Evolutionary conservation across 1,284 basidiomycete genomes (phyloP).

Genomic region (Rhodotorula sp.): DNA sequence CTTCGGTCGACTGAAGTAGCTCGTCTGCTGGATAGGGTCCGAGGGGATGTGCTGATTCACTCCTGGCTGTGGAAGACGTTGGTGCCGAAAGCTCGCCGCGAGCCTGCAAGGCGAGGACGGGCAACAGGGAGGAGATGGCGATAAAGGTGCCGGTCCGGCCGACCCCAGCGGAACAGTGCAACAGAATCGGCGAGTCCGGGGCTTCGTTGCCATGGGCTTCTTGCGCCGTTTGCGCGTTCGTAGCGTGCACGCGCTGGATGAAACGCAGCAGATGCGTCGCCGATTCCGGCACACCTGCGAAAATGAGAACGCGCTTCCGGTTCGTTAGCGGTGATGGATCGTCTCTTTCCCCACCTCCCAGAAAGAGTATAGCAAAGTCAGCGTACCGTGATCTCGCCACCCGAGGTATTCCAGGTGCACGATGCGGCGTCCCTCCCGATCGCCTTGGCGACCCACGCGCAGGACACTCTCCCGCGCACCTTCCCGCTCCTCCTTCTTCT

Average conservation of each 20-base stretch:
- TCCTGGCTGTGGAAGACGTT: background rate
- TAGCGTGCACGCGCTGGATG: constrained; percentile 22
- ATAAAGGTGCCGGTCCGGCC: constrained; percentile 54
- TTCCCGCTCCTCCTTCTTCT: constrained; percentile 57
- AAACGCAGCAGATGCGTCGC: constrained; percentile 29
- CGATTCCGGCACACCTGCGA: constrained; percentile 37
- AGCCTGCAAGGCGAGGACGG: constrained; percentile 30
- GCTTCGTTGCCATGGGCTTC: background rate
- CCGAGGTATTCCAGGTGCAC: constrained; percentile 44
- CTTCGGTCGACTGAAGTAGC: background rate
- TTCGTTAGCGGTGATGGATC: no score
- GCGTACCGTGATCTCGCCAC: constrained; percentile 34
- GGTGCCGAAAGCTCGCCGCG: constrained; percentile 4
- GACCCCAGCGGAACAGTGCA: constrained; percentile 63
- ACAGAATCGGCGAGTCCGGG: constrained; percentile 60
- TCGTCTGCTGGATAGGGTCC: constrained; percentile 11
- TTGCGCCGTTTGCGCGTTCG: constrained; percentile 4
- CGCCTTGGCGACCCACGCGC: constrained; percentile 21
- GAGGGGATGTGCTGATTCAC: constrained; percentile 12
- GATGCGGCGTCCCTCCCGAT: constrained; percentile 19
- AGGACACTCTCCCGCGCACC: constrained; percentile 26
- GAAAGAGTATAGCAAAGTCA: no score
- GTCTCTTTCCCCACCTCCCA: background rate
- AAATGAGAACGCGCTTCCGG: no score
- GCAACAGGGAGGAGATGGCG: constrained; percentile 61